Evolutionary conservation across 805 yeast genomes (phyloP).

Genomic region (Saturnispora quitensis): DNA sequence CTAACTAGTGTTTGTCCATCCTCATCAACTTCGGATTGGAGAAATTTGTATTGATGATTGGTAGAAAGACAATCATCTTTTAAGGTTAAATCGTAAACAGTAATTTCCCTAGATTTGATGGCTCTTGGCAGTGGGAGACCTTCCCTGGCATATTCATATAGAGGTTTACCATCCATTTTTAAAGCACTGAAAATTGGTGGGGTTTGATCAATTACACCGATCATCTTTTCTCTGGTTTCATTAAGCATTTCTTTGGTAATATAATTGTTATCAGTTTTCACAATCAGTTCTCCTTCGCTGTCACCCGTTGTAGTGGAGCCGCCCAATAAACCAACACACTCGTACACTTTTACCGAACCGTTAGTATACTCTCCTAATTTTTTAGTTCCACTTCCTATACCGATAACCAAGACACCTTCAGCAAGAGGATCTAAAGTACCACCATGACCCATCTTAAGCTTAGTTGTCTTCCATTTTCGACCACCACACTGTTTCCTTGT

Average conservation of each 20-base stretch:
- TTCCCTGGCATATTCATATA: slow-evolving; percentile 89
- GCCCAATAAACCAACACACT: slow-evolving; percentile 79
- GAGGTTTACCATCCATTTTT: slow-evolving; percentile 87
- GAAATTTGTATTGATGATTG: slow-evolving; percentile 46
- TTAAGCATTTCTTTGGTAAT: slow-evolving; percentile 45
- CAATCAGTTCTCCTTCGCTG: slow-evolving; percentile 72
- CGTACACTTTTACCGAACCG: slow-evolving; percentile 71
- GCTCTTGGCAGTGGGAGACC: slow-evolving; percentile 76
- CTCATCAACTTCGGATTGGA: slow-evolving; percentile 37
- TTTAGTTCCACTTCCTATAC: slow-evolving; percentile 91
- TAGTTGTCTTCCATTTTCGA: slow-evolving; percentile 37
- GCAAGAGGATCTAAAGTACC: slow-evolving; percentile 96
- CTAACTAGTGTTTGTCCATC: slow-evolving; percentile 37
- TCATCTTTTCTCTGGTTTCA: slow-evolving; percentile 48
- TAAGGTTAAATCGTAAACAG: slow-evolving; percentile 45
- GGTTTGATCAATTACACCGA: slow-evolving; percentile 77
- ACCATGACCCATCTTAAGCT: slow-evolving; percentile 86
- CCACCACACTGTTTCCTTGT: slow-evolving; percentile 38
- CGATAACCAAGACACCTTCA: slow-evolving; percentile 86
- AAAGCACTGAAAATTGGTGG: slow-evolving; percentile 95
- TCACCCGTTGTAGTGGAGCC: slow-evolving; percentile 92
- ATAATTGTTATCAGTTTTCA: slow-evolving; percentile 47
- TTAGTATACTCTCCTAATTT: slow-evolving; percentile 60
- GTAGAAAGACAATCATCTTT: slow-evolving; percentile 42
- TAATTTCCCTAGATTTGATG: slow-evolving; percentile 70